Conservation (phyloP, 2,329 filamentous ascomycete genomes). For the Epicoccum sorghinum region DNA sequence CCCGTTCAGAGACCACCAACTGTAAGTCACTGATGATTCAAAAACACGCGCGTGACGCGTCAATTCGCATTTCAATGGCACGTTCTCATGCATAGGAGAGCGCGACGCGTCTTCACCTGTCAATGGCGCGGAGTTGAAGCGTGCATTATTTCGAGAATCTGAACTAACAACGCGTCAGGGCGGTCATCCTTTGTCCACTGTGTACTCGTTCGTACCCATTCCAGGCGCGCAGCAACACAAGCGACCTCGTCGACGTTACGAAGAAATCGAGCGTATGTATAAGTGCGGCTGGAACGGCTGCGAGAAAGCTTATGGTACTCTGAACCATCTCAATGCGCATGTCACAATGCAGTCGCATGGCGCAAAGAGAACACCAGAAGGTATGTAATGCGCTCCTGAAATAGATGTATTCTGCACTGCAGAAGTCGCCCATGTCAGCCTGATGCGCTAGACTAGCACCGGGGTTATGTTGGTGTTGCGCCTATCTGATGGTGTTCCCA, state of each 20-base stretch:
- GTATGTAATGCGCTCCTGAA: conserved; percentile 61
- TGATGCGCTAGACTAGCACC: conserved; percentile 38
- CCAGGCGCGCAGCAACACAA: conserved; percentile 98
- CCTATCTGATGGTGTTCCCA: conserved; percentile 60
- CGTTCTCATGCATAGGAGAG: neutral
- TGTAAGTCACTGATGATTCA: conserved; percentile 55
- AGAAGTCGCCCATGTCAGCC: conserved; percentile 35
- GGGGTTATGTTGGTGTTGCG: conserved; percentile 23
- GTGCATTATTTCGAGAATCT: neutral
- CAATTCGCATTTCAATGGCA: neutral
- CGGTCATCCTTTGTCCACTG: conserved; percentile 68
- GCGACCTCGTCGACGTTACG: conserved; percentile 87
- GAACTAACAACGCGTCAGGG: conserved; percentile 43
- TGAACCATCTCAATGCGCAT: conserved; percentile 97
- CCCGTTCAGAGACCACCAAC: conserved; percentile 66
- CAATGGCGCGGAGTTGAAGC: neutral
- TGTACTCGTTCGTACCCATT: conserved; percentile 97
- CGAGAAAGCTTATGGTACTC: conserved; percentile 96
- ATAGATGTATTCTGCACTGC: conserved; percentile 21
- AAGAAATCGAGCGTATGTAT: conserved; percentile 99
- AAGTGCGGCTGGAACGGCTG: conserved; percentile 99
- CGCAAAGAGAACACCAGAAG: conserved; percentile 92
- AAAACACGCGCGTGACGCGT: neutral
- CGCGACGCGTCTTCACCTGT: neutral
- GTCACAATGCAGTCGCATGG: conserved; percentile 99